Base-by-base conservation (phyloP, 768 basidiomycete species). In the Hericium rajendrae region DNA sequence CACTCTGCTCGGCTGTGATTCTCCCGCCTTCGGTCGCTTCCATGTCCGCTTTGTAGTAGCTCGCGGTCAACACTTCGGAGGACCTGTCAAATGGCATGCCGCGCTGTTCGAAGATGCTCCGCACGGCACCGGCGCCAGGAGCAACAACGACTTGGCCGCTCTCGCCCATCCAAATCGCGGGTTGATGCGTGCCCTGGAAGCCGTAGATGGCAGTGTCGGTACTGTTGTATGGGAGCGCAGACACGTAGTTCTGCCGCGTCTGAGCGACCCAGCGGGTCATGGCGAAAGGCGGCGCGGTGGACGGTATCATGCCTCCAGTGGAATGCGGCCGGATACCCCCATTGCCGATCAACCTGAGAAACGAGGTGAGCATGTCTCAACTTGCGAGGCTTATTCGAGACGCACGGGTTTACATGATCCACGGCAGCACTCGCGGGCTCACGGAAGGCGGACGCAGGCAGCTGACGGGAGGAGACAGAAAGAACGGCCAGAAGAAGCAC, bases 141-240 rank as follows among this genome's bases (percentile, higher is more conserved):
- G 76, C 75, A 22, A 89, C 73, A 4, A 79, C 74, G 2, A 83
- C 78, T 49, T 80, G 79, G 0, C 79, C 87, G 59, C 82, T 86
- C 63, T 88, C 87, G 3, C 85, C 89, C 88, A 92, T 91, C 89
- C 88, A 91, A 38, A 92, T 91, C 1, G 90, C 90, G 10, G 89
- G 88, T 61, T 90, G 90, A 55, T 88, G 82, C 2, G 89, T 91
- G 6, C 80, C 88, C 50, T 86, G 80, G 63, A 91, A 90, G 1
- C 90, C 89, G 63, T 88, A 83, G 3, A 91, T 79, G 13, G 64
- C 65, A 1, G 67, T 71, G 58, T 77, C 78, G 0, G 86, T 84
- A 67, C 79, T 76, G 67, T 88, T 87, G 64, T 85, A 88, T 5
- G 86, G 84, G 2, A 81, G 82, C 10, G 82, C 76, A 4, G 85